Evolutionary conservation across 176 grass and related monocot genomes (phyloP), one percentile per base, ranked within the genome.

Genomic region (Ensete glaucum): DNA sequence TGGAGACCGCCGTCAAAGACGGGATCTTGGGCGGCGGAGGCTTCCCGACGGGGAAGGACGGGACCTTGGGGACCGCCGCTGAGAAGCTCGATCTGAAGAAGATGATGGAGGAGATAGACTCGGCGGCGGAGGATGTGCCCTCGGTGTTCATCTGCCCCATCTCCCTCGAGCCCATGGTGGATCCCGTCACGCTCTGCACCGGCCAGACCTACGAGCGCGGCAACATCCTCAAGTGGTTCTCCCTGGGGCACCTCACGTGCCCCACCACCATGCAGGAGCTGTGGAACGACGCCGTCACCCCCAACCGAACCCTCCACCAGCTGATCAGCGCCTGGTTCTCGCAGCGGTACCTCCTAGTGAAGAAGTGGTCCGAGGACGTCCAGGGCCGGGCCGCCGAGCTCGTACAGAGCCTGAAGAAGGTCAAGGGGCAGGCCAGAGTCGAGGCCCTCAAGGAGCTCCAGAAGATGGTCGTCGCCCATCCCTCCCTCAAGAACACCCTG

Each of bases 261-360:
- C 95, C 95, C 0, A 99, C 95, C 58, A 99, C 95, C 22, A 99
- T 99, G 95, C 95, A 99, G 78, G 95, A 99, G 76, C 83, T 99
- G 63, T 99, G 95, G 95, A 90, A 94, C 68, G 90, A 89, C 60
- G 65, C 83, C 9, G 82, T 93, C 72, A 99, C 91, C 20, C 95
- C 95, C 67, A 99, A 99, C 84, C 81, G 85, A 66, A 99, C 95
- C 9, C 90, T 99, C 72, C 85, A 85, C 0, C 91, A 93, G 77
- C 86, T 99, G 62, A 94, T 99, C 82, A 86, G 81, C 24, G 85
- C 95, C 70, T 99, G 95, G 95, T 99, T 99, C 95, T 91, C 90
- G 19, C 82, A 87, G 65, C 84, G 86, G 34, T 91, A 94, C 82
- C 81, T 82, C 60, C 80, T 85, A 8, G 89, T 91, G 74, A 99